A percentile compares a stretch with the other conserved stretches of the same genome.
These are phyloP conservation scores for Anthracocystis walkeri DNA, from an alignment of 1,284 basidiomycete genomes.

Conservation along the genomic window DNA sequence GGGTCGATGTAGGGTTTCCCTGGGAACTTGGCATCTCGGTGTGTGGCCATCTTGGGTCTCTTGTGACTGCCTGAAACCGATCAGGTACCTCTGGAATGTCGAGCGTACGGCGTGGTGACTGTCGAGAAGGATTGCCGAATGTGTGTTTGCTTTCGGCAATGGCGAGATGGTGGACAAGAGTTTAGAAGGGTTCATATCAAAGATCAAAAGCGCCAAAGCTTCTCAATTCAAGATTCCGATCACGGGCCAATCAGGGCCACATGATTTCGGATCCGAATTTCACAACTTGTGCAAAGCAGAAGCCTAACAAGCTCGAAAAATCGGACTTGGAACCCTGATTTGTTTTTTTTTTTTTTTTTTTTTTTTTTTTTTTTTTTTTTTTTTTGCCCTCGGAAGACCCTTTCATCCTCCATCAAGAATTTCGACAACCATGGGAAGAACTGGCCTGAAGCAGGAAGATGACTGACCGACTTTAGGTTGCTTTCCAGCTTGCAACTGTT, in stretches of 20 bases:
- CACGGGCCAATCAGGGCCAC: conserved; percentile 45
- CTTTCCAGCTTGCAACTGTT: background rate
- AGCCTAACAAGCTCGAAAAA: conserved; percentile 14
- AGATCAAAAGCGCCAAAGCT: conserved; percentile 10
- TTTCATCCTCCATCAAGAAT: conserved; percentile 13
- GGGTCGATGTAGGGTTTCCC: conserved; percentile 68
- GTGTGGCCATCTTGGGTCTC: conserved; percentile 63
- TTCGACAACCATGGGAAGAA: conserved; percentile 1
- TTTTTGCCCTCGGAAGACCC: conserved; percentile 11
- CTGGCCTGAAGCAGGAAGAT: background rate
- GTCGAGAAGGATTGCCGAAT: background rate
- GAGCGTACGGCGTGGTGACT: background rate
- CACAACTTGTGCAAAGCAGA: background rate
- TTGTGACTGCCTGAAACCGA: conserved; percentile 9
- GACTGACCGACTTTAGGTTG: background rate
- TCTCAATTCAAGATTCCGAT: conserved; percentile 43
- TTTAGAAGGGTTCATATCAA: conserved; percentile 4
- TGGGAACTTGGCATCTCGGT: conserved; percentile 67
- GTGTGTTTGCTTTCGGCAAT: background rate
- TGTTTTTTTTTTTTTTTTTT: conserved; percentile 1
- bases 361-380: background rate
- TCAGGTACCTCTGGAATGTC: conserved; percentile 1
- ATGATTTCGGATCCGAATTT: conserved; percentile 39
- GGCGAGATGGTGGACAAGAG: background rate
- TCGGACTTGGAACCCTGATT: background rate